phyloP scores from a whole-genome alignment of 345 rosid species.

The Syzygium aromaticum region DNA sequence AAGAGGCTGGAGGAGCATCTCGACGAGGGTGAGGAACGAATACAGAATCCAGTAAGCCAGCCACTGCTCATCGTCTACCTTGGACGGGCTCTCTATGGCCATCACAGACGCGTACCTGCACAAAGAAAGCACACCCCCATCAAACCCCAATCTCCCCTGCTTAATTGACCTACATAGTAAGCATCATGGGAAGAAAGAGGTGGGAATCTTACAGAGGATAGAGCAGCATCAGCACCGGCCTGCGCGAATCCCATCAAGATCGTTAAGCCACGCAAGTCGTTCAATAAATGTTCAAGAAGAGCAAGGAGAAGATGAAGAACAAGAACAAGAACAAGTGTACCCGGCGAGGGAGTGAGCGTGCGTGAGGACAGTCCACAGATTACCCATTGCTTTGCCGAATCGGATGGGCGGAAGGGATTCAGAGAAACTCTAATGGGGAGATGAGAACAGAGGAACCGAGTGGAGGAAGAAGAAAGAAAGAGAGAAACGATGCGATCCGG shows the following conservation, averaged over 20 bases:
- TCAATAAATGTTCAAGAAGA: rapidly evolving
- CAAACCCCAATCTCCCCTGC: background rate
- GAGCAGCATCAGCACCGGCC: slow-evolving; percentile 35
- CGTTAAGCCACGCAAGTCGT: rapidly evolving
- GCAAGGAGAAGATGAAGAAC: background rate
- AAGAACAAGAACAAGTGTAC: background rate
- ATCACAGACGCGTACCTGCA: slow-evolving; percentile 33
- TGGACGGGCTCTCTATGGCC: slow-evolving; percentile 34
- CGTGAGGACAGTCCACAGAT: slow-evolving; percentile 6
- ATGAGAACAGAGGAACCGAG: background rate
- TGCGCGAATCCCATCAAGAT: background rate
- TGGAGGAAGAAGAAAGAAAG: background rate
- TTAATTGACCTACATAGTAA: background rate
- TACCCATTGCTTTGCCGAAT: background rate
- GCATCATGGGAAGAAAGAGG: background rate
- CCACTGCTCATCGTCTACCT: slow-evolving; percentile 36
- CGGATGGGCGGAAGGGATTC: background rate
- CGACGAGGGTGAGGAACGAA: slow-evolving; percentile 32
- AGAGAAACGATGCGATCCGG: background rate
- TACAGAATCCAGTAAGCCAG: slow-evolving; percentile 45
- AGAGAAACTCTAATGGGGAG: background rate
- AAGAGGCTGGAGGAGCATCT: slow-evolving; percentile 26
- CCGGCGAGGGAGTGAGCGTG: slow-evolving; percentile 9
- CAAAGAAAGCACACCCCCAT: background rate
- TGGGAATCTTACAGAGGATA: slow-evolving; percentile 29